These are phyloP conservation scores for Fusarium sp. DNA, from an alignment of 2,329 filamentous ascomycete species.

Conservation along the genomic window DNA sequence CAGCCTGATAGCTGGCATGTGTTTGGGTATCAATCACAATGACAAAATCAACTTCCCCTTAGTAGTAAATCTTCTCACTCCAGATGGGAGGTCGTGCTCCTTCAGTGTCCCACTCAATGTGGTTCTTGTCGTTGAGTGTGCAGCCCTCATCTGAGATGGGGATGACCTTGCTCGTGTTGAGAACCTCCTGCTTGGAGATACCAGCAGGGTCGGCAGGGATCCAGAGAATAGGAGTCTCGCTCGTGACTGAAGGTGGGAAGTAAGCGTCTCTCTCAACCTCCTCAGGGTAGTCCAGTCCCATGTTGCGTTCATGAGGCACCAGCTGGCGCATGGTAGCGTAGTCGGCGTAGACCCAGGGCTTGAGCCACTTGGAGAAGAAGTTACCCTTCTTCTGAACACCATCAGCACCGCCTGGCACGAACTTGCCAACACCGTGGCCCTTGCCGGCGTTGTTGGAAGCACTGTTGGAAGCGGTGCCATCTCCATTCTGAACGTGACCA, in stretches of 20 bases:
- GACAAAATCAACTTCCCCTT: constrained; percentile 36
- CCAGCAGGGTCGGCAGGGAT: constrained; percentile 78
- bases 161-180: constrained; percentile 74
- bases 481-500: constrained; percentile 32
- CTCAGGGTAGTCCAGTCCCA: constrained; percentile 67
- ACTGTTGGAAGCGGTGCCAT: constrained; percentile 22
- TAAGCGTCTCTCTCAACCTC: constrained; percentile 77
- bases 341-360: constrained; percentile 81
- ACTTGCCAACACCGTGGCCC: constrained; percentile 37
- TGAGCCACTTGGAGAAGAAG: constrained; percentile 71
- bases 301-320: constrained; percentile 69
- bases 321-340: constrained; percentile 78
- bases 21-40: constrained; percentile 48
- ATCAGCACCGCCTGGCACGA: constrained; percentile 39
- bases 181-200: constrained; percentile 77
- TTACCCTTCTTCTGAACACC: constrained; percentile 61
- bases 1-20: constrained; percentile 40
- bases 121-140: constrained; percentile 73
- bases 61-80: constrained; percentile 61
- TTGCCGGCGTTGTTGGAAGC: constrained; percentile 32
- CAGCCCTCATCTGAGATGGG: constrained; percentile 80
- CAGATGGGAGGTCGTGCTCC: constrained; percentile 59
- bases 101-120: constrained; percentile 57
- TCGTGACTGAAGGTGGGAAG: constrained; percentile 75
- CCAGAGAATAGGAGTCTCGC: constrained; percentile 76